Conservation (phyloP, 768 basidiomycete species). For the Russula earlei region DNA sequence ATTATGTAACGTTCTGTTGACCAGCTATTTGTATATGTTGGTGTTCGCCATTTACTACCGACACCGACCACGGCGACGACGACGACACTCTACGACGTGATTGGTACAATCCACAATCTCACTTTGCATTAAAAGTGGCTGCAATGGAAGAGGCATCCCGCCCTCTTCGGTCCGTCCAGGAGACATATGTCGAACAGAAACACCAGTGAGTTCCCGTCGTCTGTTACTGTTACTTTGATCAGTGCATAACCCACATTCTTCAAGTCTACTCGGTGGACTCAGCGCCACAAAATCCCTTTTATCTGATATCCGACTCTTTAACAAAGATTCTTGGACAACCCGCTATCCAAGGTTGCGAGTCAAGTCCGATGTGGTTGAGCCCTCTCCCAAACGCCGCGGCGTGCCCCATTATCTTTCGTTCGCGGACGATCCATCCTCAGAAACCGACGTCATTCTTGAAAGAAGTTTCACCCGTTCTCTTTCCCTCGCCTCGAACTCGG, state of each 20-base stretch:
- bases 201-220: constrained; percentile 10
- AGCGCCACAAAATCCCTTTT: constrained; percentile 62
- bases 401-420: constrained; percentile 70
- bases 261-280: constrained; percentile 69
- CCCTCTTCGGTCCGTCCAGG: constrained; percentile 4
- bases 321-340: constrained; percentile 79
- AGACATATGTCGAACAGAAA: constrained; percentile 15
- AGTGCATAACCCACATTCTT: background rate
- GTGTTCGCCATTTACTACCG: background rate
- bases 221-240: background rate
- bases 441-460: constrained; percentile 55
- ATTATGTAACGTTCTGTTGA: constrained; percentile 1
- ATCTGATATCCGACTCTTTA: constrained; percentile 65
- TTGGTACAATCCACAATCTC: background rate
- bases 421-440: constrained; percentile 66
- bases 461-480: constrained; percentile 47
- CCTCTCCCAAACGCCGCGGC: constrained; percentile 29
- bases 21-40: constrained; percentile 6
- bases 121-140: background rate
- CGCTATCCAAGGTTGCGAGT: constrained; percentile 73
- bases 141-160: background rate
- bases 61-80: background rate
- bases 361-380: constrained; percentile 27
- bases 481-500: constrained; percentile 45
- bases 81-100: background rate